Base-by-base conservation (phyloP, 2,329 filamentous ascomycete genomes). In the Sporothrix mexicana region DNA sequence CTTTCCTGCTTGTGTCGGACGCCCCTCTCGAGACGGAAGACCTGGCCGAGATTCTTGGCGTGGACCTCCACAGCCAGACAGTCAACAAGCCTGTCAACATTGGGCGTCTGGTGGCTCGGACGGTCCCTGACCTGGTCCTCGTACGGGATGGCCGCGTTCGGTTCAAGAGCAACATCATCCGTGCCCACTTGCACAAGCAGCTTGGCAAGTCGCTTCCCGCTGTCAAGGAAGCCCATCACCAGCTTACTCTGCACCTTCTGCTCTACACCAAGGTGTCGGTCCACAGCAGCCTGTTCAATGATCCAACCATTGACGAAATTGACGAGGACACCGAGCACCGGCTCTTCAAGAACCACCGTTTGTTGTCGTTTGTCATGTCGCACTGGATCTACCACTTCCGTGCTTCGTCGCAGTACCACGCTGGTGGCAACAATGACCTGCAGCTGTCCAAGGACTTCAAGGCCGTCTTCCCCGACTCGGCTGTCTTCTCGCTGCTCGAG, bases 361-460 rank as follows among this genome's bases (percentile, higher is more conserved):
- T 83, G 7, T 76, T 83, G 10, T 75, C 78, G 9, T 83, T 83
- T 66, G 79, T 80, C 57, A 77, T 83, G 72, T 74, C 75, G 3
- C 78, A 81, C 74, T 83, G 82, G 82, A 74, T 80, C 23, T 53
- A 76, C 1, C 82, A 83, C 74, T 80, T 83, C 74, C 77, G 78
- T 7, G 74, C 76, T 3, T 81, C 82, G 0, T 80, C 80, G 0
- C 76, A 81, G 1, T 74, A 78, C n/a, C 76, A 74, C 2, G 53
- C 75, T 0, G 77, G 78, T n/a, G 23, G 64, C 20, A 53, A 59
- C 66, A 62, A 64, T 15, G 75, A 80, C 30, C 72, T 83, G 3
- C 72, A 72, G 1, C 68, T 83, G 17, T 76, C 78, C 5, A 74
- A 78, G 12, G 80, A 80, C 3, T 81, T 83, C 70, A 77, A 77